Evolutionary conservation across 202 grass and related monocot species (phyloP).

Genomic region (Bolboschoenoplectus hybrid): DNA sequence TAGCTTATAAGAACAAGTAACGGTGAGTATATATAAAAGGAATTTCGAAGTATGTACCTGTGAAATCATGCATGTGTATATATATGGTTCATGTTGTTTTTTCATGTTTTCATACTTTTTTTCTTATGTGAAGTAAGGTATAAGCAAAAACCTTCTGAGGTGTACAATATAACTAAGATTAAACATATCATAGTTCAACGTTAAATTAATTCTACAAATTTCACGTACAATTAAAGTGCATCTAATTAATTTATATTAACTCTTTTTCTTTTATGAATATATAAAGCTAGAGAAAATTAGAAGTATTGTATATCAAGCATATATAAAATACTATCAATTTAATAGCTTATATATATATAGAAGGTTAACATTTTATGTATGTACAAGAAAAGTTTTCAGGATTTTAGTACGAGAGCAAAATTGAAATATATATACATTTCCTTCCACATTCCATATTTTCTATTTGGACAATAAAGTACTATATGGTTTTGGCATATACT

Average conservation of each 20-base stretch:
- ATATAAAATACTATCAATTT: background rate
- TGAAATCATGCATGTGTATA: too few species aligned
- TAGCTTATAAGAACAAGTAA: too few species aligned
- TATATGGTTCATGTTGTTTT: too few species aligned
- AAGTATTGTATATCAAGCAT: background rate
- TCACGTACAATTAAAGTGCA: background rate
- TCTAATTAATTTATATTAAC: background rate
- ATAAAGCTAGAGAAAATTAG: background rate
- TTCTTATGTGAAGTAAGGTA: too few species aligned
- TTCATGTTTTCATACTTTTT: too few species aligned
- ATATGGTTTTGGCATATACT: background rate
- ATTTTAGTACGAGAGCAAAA: background rate
- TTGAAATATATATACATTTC: too few species aligned
- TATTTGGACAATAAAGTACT: background rate
- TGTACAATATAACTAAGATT: background rate
- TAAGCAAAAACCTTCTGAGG: too few species aligned
- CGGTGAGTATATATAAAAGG: too few species aligned
- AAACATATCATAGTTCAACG: background rate
- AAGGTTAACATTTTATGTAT: slow-evolving; percentile 14
- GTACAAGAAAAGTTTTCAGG: background rate
- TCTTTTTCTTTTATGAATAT: background rate
- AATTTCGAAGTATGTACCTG: too few species aligned
- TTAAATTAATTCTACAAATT: background rate
- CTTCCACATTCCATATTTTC: slow-evolving; percentile 1
- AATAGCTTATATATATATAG: background rate